Evolutionary conservation across 768 basidiomycete species (phyloP).

Genomic region (Lanmaoa pseudosensibilis): DNA sequence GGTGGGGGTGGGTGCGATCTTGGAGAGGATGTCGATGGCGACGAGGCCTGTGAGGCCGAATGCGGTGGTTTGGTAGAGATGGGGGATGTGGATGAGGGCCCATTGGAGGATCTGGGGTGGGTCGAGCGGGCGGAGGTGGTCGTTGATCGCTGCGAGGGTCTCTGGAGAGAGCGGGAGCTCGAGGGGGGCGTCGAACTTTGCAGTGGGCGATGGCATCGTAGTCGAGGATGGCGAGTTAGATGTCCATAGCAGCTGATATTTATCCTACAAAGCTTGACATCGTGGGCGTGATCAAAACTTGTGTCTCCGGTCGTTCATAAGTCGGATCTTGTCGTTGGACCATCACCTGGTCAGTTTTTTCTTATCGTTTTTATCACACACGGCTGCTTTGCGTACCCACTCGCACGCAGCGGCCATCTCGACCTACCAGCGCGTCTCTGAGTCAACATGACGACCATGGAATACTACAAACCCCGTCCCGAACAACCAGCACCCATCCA

Average conservation of each 20-base stretch:
- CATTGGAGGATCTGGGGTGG: conserved; percentile 87
- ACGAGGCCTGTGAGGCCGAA: conserved; percentile 96
- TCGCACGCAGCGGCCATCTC: neutral
- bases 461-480: conserved; percentile 31
- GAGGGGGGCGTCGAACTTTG: conserved; percentile 40
- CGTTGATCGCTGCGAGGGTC: conserved; percentile 69
- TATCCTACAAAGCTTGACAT: no score
- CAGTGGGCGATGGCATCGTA: conserved; percentile 10
- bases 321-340: no score
- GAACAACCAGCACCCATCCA: conserved; percentile 21
- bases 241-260: neutral
- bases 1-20: conserved; percentile 53
- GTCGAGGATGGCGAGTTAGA: neutral
- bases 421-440: no score
- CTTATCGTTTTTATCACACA: no score
- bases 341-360: no score
- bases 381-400: no score
- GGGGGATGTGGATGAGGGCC: conserved; percentile 78
- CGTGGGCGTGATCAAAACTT: no score
- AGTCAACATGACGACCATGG: conserved; percentile 15
- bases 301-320: no score
- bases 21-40: conserved; percentile 91
- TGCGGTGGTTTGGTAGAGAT: conserved; percentile 90
- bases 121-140: conserved; percentile 62
- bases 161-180: conserved; percentile 57